These are phyloP conservation scores for Colletotrichum tropicale DNA, from an alignment of 2,329 filamentous ascomycete species.

Conservation along the genomic window DNA sequence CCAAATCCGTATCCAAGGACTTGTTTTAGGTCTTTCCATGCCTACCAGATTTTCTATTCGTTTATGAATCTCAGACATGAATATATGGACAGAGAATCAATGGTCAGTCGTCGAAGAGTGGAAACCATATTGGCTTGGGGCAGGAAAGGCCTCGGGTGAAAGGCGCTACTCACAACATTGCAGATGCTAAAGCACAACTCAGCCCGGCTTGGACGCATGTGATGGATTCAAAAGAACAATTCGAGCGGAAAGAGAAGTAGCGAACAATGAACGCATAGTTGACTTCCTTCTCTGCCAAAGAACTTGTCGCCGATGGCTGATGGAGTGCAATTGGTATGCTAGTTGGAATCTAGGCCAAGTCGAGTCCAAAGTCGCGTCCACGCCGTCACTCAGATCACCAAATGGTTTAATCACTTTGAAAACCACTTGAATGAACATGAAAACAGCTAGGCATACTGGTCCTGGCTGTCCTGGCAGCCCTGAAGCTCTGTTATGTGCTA, in stretches of 20 bases:
- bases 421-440: not conserved
- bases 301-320: not conserved
- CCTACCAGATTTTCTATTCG: not conserved
- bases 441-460: not conserved
- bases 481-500: not conserved
- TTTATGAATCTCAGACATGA: fast-evolving
- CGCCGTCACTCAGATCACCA: not conserved
- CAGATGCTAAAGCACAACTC: not conserved
- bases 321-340: not conserved
- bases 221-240: fast-evolving
- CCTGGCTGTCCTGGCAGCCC: not conserved
- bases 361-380: not conserved
- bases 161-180: not conserved
- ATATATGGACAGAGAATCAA: fast-evolving
- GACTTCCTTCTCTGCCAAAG: not conserved
- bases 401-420: not conserved
- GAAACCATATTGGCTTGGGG: not conserved
- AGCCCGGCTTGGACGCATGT: not conserved
- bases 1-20: not conserved
- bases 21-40: not conserved
- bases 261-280: not conserved
- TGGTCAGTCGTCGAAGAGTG: not conserved
- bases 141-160: not conserved
- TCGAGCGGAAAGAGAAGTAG: not conserved
- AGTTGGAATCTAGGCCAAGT: not conserved